Evolutionary conservation across 2,329 filamentous ascomycete species (phyloP), one percentile per base, ranked within the genome.

Genomic region (Alternaria sp.): DNA sequence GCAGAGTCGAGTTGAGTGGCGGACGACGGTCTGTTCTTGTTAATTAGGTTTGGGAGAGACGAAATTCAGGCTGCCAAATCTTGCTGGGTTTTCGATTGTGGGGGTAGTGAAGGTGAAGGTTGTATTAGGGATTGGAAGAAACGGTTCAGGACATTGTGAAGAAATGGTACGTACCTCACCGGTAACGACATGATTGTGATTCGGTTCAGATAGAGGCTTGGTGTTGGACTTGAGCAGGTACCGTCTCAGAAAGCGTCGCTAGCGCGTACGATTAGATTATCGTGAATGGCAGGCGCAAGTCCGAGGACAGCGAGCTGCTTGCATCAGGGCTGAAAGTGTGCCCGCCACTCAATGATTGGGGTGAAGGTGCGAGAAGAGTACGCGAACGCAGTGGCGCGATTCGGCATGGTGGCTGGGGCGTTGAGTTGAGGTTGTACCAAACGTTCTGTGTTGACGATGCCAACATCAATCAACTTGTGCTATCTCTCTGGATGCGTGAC

Each of bases 121-220:
- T 18, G 34, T 41, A 34, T 36, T 43, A 40, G n/a, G 16, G 22
- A 32, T 44, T 41, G 18, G 45, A 55, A 28, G 34, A n/a, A 4
- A 28, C 18, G 4, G 12, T 30, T 16, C 12, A 16, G 43, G 12
- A 49, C 14, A 22, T 20, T 18, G 32, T 58, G 49, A 53, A 40
- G 40, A 36, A 34, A 12, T 3, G 40, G 36, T 38, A 73, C 72
- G 52, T 69, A 75, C 71, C 66, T 67, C 43, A 71, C 64, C 16
- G 71, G 68, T 16, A 74, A 68, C 54, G 70, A 72, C 73, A 74
- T 73, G 28, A n/a, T n/a, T 62, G 58, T 32, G 46, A 28, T 20
- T 30, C 2, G 16, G 40, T 25, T 18, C 16, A 14, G 14, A n/a
- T 32, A 9, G 11, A 34, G 46, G 20, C 11, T 30, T 11, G 36